Evolutionary conservation across 1,284 basidiomycete species (phyloP), one percentile per base, ranked within the genome.

Genomic region (Apiotrichum domesticum): DNA sequence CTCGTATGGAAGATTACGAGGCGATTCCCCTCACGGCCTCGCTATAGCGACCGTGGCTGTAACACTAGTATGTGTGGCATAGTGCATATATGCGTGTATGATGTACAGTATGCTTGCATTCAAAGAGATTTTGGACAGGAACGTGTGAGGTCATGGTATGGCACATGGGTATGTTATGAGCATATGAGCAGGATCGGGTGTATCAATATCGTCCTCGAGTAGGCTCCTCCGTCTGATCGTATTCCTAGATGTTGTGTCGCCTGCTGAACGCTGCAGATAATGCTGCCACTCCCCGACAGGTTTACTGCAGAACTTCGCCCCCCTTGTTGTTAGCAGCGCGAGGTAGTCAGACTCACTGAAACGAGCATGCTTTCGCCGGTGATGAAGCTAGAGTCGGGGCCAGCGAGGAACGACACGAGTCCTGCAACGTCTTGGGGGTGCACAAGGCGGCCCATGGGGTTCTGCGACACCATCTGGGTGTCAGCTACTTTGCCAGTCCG

Each of bases 1-100:
- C 51, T n/a, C 40, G 41, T 37, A 5, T 46, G 46, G 55, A 62
- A 47, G 70, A 65, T 41, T 73, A 73, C 56, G 71, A 73, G 64
- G 66, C 70, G 35, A 71, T 73, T 32, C 69, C 70, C 33, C 53
- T 66, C 11, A 58, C 51, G 40, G 40, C 43, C 8, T 37, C 37
- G 9, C 35, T 55, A 47, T 50, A 55, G 32, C 7, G 37, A 39
- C 13, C 8, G 37, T 9, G 41, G n/a, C 41, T 42, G 41, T 42
- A 42, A 42, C n/a, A 42, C 41, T 15, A 42, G 11, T 42, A 21
- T 21, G 21, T 21, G 21, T 21, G 21, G 21, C 21, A 21, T 21
- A 21, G 21, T 42, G 41, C 41, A 42, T 42, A 42, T 42, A 21
- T 42, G 10, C 8, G 11, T 42, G 41, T 42, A 39, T 39, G 37